Percentiles rank a stretch among this genome's conserved stretches.
These are phyloP conservation scores for Arthrobotrys sinensis DNA, from an alignment of 2,329 filamentous ascomycete genomes.

Conservation along the genomic window DNA sequence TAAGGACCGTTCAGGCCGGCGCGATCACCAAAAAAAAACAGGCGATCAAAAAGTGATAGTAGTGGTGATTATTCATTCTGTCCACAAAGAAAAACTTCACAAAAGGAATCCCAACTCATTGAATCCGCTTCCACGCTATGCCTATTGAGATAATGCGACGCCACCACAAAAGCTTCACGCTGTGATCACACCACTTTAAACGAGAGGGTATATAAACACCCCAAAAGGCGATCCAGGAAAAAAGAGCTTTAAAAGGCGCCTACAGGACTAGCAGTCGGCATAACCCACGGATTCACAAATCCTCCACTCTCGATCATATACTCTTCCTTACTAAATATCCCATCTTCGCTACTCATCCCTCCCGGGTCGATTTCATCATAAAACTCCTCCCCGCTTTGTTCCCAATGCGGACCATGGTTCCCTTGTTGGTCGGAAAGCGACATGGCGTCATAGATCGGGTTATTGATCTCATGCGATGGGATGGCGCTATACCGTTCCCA, in stretches of 20 bases:
- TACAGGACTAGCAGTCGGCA: slow-evolving; percentile 43
- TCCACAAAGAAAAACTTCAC: slow-evolving; percentile 1
- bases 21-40: neutral
- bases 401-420: slow-evolving; percentile 38
- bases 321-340: slow-evolving; percentile 47
- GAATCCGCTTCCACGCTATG: slow-evolving; percentile 19
- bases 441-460: slow-evolving; percentile 44
- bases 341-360: slow-evolving; percentile 30
- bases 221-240: neutral
- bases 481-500: slow-evolving; percentile 57
- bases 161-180: slow-evolving; percentile 16
- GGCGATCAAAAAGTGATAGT: neutral
- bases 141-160: neutral
- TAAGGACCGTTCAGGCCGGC: slow-evolving; percentile 1
- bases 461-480: slow-evolving; percentile 57
- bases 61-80: slow-evolving; percentile 25
- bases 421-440: slow-evolving; percentile 39
- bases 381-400: slow-evolving; percentile 33
- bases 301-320: slow-evolving; percentile 57
- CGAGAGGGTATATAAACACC: too few species aligned
- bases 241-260: slow-evolving; percentile 38
- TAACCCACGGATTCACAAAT: slow-evolving; percentile 59
- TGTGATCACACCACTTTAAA: slow-evolving; percentile 32
- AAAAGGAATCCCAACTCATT: slow-evolving; percentile 8
- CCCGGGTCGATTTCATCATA: slow-evolving; percentile 56